Conservation (phyloP, 2,329 filamentous ascomycete genomes). For the Sarocladium strictum region DNA sequence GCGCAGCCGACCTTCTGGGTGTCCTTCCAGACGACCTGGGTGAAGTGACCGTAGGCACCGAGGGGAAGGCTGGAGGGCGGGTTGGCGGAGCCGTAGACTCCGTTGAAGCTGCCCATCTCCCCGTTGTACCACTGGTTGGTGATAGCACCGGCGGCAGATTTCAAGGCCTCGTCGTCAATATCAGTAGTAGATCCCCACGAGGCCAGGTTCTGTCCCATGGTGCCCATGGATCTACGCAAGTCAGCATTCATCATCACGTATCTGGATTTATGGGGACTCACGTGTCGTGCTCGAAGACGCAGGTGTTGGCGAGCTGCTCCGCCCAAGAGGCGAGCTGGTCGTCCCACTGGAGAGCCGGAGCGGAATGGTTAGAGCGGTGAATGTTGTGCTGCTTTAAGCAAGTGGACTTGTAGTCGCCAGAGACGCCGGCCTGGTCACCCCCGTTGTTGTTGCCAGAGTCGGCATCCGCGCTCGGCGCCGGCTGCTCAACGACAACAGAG, state of each 20-base stretch:
- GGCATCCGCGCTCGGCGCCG: neutral
- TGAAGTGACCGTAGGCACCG: slow-evolving; percentile 54
- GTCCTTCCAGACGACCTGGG: slow-evolving; percentile 36
- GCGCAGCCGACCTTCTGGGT: slow-evolving; percentile 44
- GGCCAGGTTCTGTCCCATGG: slow-evolving; percentile 91
- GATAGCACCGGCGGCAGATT: slow-evolving; percentile 60
- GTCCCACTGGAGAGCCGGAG: slow-evolving; percentile 59
- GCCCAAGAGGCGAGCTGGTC: slow-evolving; percentile 58
- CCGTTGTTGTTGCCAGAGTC: slow-evolving; percentile 3
- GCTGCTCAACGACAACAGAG: slow-evolving; percentile 10
- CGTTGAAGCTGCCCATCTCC: slow-evolving; percentile 59
- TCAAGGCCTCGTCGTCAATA: slow-evolving; percentile 23
- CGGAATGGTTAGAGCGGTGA: slow-evolving; percentile 78
- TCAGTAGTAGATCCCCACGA: slow-evolving; percentile 43
- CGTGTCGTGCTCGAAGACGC: slow-evolving; percentile 71
- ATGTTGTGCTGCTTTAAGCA: slow-evolving; percentile 74
- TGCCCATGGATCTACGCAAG: slow-evolving; percentile 37
- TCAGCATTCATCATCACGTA: no score
- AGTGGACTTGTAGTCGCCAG: slow-evolving; percentile 26
- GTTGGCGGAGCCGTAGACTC: slow-evolving; percentile 34
- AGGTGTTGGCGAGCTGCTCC: slow-evolving; percentile 54
- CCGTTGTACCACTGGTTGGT: slow-evolving; percentile 86
- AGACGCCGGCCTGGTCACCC: neutral
- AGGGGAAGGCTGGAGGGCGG: slow-evolving; percentile 57
- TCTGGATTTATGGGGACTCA: slow-evolving; percentile 43